These are phyloP conservation scores for Metschnikowia kofuensis DNA, from an alignment of 805 yeast species.

Conservation along the genomic window DNA sequence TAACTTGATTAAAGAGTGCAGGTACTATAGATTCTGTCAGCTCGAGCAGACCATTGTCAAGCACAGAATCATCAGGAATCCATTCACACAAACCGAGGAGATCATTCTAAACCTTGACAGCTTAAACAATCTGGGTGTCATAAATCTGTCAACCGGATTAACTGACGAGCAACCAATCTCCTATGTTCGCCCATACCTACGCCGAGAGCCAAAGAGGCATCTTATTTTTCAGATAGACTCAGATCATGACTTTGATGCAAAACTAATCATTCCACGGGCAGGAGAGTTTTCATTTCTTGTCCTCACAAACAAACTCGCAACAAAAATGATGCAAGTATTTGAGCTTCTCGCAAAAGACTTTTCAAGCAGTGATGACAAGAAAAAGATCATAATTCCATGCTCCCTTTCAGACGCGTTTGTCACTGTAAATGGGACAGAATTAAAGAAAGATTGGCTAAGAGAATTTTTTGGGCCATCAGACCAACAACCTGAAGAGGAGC, in stretches of 20 bases:
- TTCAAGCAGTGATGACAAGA: conserved; percentile 17
- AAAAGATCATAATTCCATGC: conserved; percentile 22
- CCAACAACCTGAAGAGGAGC: conserved; percentile 7
- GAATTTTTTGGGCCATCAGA: conserved; percentile 22
- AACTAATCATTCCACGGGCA: conserved; percentile 29
- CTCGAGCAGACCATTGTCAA: conserved; percentile 69
- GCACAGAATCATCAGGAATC: conserved; percentile 49
- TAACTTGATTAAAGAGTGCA: conserved; percentile 63
- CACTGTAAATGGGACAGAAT: conserved; percentile 32
- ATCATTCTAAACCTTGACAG: conserved; percentile 52
- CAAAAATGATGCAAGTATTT: conserved; percentile 25
- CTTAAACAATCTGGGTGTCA: conserved; percentile 38
- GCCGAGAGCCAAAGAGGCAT: conserved; percentile 30
- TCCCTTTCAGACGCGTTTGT: conserved; percentile 28
- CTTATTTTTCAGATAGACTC: conserved; percentile 33
- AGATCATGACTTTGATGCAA: conserved; percentile 26
- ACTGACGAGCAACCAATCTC: conserved; percentile 22
- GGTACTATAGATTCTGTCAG: conserved; percentile 71
- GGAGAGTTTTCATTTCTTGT: conserved; percentile 25
- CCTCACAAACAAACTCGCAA: conserved; percentile 24
- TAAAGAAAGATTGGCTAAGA: conserved; percentile 33
- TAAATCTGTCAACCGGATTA: conserved; percentile 18
- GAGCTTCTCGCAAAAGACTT: conserved; percentile 19
- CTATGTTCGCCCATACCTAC: conserved; percentile 34
- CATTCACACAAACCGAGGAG: conserved; percentile 50